These are phyloP conservation scores for Millerago galiae DNA, from an alignment of 805 yeast species.

Conservation along the genomic window DNA sequence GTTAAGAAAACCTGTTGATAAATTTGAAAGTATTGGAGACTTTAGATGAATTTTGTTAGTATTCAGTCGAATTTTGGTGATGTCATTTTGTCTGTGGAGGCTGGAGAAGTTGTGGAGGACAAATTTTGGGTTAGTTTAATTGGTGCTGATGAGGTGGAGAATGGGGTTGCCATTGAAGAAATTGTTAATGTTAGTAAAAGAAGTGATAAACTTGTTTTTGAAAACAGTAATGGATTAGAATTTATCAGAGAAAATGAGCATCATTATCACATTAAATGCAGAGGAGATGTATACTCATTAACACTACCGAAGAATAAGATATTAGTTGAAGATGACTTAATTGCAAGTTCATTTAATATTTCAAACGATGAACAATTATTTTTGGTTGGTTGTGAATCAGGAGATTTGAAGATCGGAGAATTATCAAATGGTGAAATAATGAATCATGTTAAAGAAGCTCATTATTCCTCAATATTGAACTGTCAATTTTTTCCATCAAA, in stretches of 20 bases:
- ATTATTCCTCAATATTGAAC: constrained; percentile 39
- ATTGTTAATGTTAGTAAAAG: constrained; percentile 21
- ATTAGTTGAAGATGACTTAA: neutral
- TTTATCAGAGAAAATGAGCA: constrained; percentile 4
- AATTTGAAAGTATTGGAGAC: neutral
- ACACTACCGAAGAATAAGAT: constrained; percentile 8
- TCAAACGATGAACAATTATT: constrained; percentile 23
- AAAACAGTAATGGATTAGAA: constrained; percentile 10
- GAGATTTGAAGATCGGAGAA: constrained; percentile 24
- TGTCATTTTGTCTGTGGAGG: constrained; percentile 32
- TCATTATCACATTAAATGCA: constrained; percentile 4
- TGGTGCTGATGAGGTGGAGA: constrained; percentile 13
- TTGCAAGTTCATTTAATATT: constrained; percentile 28
- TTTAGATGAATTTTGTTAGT: constrained; percentile 8
- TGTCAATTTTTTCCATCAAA: constrained; percentile 57
- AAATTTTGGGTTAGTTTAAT: constrained; percentile 37
- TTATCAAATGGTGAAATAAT: neutral
- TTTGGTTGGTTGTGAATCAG: constrained; percentile 30
- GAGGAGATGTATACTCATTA: constrained; percentile 10
- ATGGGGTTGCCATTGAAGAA: constrained; percentile 24
- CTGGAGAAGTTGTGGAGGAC: constrained; percentile 23
- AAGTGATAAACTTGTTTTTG: constrained; percentile 7
- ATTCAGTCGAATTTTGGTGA: constrained; percentile 41
- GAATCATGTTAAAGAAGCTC: constrained; percentile 35
- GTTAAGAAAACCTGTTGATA: too few relatives aligned